A percentile compares a stretch with the other conserved stretches of the same genome.
Conservation (phyloP, 805 yeast genomes). For the Kluyveromyces aestuarii region DNA sequence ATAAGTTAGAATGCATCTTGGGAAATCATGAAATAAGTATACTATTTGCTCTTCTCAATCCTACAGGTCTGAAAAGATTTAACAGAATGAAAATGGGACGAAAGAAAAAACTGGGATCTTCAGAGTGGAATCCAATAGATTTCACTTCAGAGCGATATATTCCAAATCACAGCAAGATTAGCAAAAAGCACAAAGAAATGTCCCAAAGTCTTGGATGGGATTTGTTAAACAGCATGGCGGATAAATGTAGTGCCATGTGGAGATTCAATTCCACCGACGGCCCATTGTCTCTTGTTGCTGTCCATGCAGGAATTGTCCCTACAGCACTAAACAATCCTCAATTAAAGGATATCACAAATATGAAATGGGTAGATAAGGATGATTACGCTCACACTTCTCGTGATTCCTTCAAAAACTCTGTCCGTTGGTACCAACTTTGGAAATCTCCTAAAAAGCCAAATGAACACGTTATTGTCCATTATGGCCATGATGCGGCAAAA, state of each 20-base stretch:
- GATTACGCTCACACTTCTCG: constrained; percentile 37
- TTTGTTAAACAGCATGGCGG: constrained; percentile 12
- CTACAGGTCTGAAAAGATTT: constrained; percentile 27
- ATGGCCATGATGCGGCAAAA: constrained; percentile 83
- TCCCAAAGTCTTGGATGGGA: constrained; percentile 16
- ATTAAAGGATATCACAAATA: constrained; percentile 52
- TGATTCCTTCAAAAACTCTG: constrained; percentile 17
- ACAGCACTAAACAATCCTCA: constrained; percentile 40
- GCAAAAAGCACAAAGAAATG: constrained; percentile 12
- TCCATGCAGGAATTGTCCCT: constrained; percentile 80
- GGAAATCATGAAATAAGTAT: constrained; percentile 86
- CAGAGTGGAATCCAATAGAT: constrained; percentile 7
- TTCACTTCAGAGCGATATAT: constrained; percentile 12
- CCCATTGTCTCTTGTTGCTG: constrained; percentile 43
- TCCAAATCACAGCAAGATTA: constrained; percentile 13
- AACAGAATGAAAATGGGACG: constrained; percentile 8
- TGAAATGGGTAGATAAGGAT: constrained; percentile 63
- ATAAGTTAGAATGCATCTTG: constrained; percentile 59
- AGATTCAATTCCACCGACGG: constrained; percentile 9
- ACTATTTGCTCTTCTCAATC: constrained; percentile 46
- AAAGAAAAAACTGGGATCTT: constrained; percentile 3
- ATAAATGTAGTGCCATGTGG: constrained; percentile 14
- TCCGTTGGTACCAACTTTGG: constrained; percentile 54
- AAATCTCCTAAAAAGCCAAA: constrained; percentile 26
- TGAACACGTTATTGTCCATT: constrained; percentile 42